A percentile compares a stretch with the other conserved stretches of the same genome.
Conservation (phyloP, 129 eudicot species). For the Helianthus annuus region HanXRQr2.0-SUNRISE NC_035445.2:75007577-75008076, state of each 20-base stretch:
- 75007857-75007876: constrained; percentile 42
- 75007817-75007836: constrained; percentile 48
- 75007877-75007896: constrained; percentile 43
- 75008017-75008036: constrained; percentile 6
- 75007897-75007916: constrained; percentile 16
- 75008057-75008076: background rate
- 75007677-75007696: constrained; percentile 42
- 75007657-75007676: constrained; percentile 55
- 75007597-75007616: constrained; percentile 39
- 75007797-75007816: constrained; percentile 38
- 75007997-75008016: background rate
- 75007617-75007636: constrained; percentile 47
- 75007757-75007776: constrained; percentile 26
- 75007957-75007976: constrained; percentile 49
- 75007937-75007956: constrained; percentile 4
- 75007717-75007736: constrained; percentile 45
- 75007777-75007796: constrained; percentile 16
- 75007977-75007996: constrained; percentile 32
- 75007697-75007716: constrained; percentile 32
- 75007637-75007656: constrained; percentile 56
- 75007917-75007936: too few relatives aligned
- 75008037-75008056: constrained; percentile 1
- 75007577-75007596: constrained; percentile 19
- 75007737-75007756: constrained; percentile 48
- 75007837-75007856: constrained; percentile 45